Conservation (phyloP, 352 stramenopile genomes). For the Phytopythium helicoides region DNA sequence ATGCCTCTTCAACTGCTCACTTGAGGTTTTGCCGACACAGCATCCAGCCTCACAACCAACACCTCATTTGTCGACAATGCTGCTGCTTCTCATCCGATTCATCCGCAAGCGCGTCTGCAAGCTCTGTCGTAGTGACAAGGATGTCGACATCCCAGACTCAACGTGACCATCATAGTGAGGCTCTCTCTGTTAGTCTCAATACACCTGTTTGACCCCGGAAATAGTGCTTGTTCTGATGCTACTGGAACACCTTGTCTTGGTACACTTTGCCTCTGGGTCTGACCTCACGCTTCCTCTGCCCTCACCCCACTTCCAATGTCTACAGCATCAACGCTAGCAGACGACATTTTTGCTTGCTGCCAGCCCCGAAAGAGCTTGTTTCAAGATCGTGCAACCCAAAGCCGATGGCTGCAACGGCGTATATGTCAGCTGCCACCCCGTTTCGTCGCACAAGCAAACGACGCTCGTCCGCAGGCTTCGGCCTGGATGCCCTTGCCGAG, state of each 20-base stretch:
- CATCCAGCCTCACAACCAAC: neutral
- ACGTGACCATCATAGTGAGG: too few species aligned
- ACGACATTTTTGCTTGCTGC: too few species aligned
- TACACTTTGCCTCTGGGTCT: too few species aligned
- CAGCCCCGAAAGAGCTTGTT: too few species aligned
- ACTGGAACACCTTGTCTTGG: too few species aligned
- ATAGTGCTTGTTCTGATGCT: too few species aligned
- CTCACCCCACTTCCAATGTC: too few species aligned
- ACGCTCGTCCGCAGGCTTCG: conserved; percentile 4
- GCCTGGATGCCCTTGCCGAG: conserved; percentile 33
- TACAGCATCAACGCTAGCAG: too few species aligned
- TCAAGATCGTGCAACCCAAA: too few species aligned
- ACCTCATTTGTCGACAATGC: neutral
- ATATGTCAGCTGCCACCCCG: neutral
- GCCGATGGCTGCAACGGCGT: neutral
- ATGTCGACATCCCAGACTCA: neutral
- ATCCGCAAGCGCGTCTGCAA: conserved; percentile 1
- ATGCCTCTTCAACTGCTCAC: neutral
- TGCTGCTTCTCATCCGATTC: conserved; percentile 3
- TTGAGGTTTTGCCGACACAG: neutral
- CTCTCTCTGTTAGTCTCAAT: too few species aligned
- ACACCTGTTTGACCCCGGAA: too few species aligned
- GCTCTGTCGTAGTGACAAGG: neutral
- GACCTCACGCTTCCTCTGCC: too few species aligned
- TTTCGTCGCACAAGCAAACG: neutral